phyloP scores from a whole-genome alignment of 2,329 filamentous ascomycete genomes.

The Fusarium incarnatum region DNA sequence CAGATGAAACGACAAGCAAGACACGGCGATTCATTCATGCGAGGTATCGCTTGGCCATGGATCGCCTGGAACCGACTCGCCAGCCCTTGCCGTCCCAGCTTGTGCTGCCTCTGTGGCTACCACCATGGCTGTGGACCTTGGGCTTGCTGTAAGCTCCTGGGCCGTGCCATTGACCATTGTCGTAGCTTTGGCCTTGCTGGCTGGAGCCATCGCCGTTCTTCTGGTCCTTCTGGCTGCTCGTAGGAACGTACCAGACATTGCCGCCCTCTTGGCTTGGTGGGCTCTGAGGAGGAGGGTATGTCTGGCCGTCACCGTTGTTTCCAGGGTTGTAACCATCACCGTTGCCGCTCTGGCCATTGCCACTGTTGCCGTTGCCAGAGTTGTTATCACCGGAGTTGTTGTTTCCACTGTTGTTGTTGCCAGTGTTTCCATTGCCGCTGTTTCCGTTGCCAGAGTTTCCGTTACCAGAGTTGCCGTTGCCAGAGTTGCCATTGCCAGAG shows the following conservation, averaged over 20 bases:
- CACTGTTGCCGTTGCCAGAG: conserved; percentile 7
- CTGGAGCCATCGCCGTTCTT: background rate
- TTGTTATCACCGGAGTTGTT: background rate
- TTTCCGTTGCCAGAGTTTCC: background rate
- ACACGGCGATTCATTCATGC: conserved; percentile 12
- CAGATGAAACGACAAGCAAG: conserved; percentile 14
- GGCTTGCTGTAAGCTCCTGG: conserved; percentile 14
- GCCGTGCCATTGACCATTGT: conserved; percentile 24
- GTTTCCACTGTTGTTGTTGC: conserved; percentile 13
- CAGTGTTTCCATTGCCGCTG: conserved; percentile 6
- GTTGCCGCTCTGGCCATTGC: conserved; percentile 11
- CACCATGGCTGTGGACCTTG: background rate
- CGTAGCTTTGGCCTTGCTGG: conserved; percentile 6
- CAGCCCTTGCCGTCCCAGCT: conserved; percentile 24
- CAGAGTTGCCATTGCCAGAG: background rate
- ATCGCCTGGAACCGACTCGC: conserved; percentile 25
- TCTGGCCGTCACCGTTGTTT: background rate
- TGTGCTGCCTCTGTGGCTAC: conserved; percentile 12
- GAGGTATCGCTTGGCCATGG: conserved; percentile 32
- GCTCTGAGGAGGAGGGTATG: background rate
- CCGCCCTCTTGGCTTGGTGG: background rate
- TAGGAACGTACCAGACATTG: conserved; percentile 5
- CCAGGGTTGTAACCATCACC: background rate
- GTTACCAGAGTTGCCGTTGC: background rate
- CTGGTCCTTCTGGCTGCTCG: background rate